These are phyloP conservation scores for Orbilia javanica DNA, from an alignment of 2,329 filamentous ascomycete genomes.

Conservation along the genomic window DNA sequence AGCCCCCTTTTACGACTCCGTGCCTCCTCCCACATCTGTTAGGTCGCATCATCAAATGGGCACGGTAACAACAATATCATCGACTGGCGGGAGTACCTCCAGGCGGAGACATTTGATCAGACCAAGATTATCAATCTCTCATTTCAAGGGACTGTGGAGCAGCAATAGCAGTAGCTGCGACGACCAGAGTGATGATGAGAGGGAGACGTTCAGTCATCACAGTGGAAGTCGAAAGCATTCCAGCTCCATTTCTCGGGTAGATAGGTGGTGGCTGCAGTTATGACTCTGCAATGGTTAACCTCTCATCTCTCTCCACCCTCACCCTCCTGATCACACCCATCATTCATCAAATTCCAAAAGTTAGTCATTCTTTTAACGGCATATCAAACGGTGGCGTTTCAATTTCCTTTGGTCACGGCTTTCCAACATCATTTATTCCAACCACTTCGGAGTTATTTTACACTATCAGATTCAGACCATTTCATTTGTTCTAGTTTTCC, in stretches of 20 bases:
- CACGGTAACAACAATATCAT: constrained; percentile 55
- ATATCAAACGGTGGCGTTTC: constrained; percentile 51
- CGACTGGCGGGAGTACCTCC: constrained; percentile 50
- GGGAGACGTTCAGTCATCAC: constrained; percentile 37
- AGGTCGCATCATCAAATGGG: constrained; percentile 38
- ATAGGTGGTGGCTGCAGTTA: constrained; percentile 58
- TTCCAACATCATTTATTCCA: constrained; percentile 1
- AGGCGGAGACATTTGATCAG: constrained; percentile 48
- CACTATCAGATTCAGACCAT: not conserved
- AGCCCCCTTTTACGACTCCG: constrained; percentile 56
- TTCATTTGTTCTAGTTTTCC: constrained; percentile 21
- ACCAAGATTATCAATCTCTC: constrained; percentile 51
- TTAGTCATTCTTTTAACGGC: constrained; percentile 43
- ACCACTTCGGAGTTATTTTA: constrained; percentile 42
- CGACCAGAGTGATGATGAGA: constrained; percentile 56
- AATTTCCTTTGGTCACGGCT: constrained; percentile 23
- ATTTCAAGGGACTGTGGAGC: constrained; percentile 57
- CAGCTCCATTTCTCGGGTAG: constrained; percentile 52
- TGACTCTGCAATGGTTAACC: constrained; percentile 39
- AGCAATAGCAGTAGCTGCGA: constrained; percentile 57
- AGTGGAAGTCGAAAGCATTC: constrained; percentile 15
- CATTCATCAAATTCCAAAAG: constrained; percentile 18
- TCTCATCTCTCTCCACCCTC: not conserved
- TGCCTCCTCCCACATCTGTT: constrained; percentile 44
- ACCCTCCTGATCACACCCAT: constrained; percentile 3